These are phyloP conservation scores for Botrytis fragariae DNA, from an alignment of 2,329 filamentous ascomycete species.

Conservation along the genomic window DNA sequence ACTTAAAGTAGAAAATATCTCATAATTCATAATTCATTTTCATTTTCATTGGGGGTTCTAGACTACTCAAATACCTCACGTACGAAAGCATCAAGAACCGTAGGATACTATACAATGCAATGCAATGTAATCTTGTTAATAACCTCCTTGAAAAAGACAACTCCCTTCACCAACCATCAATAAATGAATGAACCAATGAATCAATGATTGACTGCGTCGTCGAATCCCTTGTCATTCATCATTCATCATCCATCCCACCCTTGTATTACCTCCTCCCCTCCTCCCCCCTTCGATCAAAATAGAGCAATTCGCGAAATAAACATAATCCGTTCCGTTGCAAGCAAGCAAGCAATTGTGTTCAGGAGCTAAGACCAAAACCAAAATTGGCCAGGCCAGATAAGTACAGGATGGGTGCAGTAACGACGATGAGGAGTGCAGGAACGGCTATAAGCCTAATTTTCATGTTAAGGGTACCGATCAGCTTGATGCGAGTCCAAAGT, in stretches of 20 bases:
- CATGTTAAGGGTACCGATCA: conserved; percentile 19
- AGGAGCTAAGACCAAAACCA: conserved; percentile 7
- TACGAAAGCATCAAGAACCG: neutral
- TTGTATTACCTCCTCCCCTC: neutral
- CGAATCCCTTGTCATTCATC: neutral
- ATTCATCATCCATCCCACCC: neutral
- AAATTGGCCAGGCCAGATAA: conserved; percentile 21
- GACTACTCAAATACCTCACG: neutral
- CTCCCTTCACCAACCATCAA: neutral
- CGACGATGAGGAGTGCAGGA: conserved; percentile 29
- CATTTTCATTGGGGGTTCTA: neutral
- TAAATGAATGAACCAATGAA: neutral
- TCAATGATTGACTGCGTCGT: neutral
- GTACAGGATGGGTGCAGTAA: conserved; percentile 33
- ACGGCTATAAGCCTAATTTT: conserved; percentile 32
- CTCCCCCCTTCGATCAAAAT: neutral
- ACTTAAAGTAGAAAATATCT: neutral
- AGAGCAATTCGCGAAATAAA: conserved; percentile 46
- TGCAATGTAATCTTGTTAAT: conserved; percentile 4
- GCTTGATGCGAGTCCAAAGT: conserved; percentile 13
- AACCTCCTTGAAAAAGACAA: neutral
- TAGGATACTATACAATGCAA: conserved; percentile 5
- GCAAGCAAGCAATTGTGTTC: conserved; percentile 49
- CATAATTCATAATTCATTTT: neutral
- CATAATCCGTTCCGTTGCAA: conserved; percentile 53